Conservation (phyloP, 192 early-diverging fungal species). For the Rhizoclosmatium globosum region DNA sequence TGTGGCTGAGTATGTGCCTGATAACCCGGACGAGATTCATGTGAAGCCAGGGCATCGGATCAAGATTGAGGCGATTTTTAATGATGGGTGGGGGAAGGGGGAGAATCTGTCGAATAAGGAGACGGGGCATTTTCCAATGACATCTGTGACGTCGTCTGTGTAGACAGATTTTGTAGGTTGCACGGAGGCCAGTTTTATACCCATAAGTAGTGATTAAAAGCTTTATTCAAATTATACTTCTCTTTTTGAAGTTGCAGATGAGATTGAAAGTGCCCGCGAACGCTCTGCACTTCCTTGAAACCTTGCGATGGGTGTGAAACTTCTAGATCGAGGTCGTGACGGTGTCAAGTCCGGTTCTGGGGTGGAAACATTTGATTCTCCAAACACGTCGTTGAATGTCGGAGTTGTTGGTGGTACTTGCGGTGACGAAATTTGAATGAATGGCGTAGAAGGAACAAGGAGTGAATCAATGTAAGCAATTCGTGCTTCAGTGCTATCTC, state of each 20-base stretch:
- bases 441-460: background rate
- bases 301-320: constrained; percentile 8
- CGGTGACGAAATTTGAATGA: constrained; percentile 1
- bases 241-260: background rate
- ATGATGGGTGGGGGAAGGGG: constrained; percentile 11
- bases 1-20: constrained; percentile 3
- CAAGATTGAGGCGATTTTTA: background rate
- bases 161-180: background rate
- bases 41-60: background rate
- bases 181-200: background rate
- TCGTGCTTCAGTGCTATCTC: background rate
- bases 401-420: background rate
- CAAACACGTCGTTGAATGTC: constrained; percentile 3
- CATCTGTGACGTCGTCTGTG: background rate
- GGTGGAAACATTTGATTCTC: background rate
- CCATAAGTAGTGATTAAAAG: background rate
- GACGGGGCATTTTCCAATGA: constrained; percentile 5
- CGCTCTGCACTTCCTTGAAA: background rate
- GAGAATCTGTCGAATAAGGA: background rate
- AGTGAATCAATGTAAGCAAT: background rate
- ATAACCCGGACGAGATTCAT: background rate
- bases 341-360: background rate
- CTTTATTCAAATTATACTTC: background rate
- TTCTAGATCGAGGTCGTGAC: background rate
- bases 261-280: background rate